These are phyloP conservation scores for Venustampulla echinocandica DNA, from an alignment of 495 filamentous ascomycete species.

Conservation along the genomic window DNA sequence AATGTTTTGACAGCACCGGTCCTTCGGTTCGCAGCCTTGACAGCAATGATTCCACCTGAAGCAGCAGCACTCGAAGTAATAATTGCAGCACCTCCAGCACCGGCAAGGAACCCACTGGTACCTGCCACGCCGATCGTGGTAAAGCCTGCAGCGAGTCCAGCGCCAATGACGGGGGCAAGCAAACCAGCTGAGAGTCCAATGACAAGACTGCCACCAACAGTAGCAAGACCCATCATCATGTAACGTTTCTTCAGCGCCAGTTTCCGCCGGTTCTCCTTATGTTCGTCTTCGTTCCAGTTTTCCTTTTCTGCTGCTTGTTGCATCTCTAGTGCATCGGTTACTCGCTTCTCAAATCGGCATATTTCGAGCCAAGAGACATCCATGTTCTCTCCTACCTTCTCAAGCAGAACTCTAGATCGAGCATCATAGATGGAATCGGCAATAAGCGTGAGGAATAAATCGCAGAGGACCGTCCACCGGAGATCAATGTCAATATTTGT, in stretches of 20 bases:
- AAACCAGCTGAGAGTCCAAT: conserved; percentile 93
- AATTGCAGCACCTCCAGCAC: conserved; percentile 83
- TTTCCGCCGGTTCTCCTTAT: conserved; percentile 84
- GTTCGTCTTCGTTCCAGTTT: conserved; percentile 93
- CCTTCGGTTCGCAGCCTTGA: conserved; percentile 73
- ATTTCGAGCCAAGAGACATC: conserved; percentile 87
- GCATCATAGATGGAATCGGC: conserved; percentile 93
- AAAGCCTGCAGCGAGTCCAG: conserved; percentile 88
- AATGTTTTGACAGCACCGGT: conserved; percentile 92
- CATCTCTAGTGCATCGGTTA: conserved; percentile 96
- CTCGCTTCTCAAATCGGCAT: conserved; percentile 92
- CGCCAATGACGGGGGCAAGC: conserved; percentile 88
- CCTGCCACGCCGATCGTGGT: conserved; percentile 90
- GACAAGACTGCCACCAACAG: conserved; percentile 88
- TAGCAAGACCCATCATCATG: conserved; percentile 94
- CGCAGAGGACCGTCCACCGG: conserved; percentile 94
- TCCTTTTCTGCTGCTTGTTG: conserved; percentile 87
- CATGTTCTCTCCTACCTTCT: conserved; percentile 70
- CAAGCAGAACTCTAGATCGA: conserved; percentile 76
- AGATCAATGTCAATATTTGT: conserved; percentile 91
- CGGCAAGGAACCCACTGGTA: conserved; percentile 81
- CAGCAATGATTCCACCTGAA: conserved; percentile 76
- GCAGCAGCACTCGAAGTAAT: conserved; percentile 87
- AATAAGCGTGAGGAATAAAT: conserved; percentile 89
- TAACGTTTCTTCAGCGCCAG: conserved; percentile 69